These are phyloP conservation scores for Picea abies DNA, from an alignment of 83 land plant genomes.

Conservation along the genomic window DNA sequence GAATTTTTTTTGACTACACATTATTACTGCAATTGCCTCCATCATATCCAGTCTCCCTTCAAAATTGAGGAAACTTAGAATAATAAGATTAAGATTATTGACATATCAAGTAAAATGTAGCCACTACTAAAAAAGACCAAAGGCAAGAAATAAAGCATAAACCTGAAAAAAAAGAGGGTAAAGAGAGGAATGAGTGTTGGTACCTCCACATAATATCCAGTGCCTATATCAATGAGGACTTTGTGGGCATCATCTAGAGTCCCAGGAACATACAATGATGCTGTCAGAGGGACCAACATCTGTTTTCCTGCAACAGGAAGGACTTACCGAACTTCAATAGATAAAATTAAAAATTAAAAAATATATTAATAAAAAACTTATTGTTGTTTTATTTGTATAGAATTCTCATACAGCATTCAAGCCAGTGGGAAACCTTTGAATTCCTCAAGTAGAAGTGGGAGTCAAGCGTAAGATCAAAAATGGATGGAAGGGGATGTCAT, in stretches of 20 bases:
- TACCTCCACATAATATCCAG: slow-evolving; percentile 98
- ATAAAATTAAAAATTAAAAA: neutral
- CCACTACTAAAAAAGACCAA: neutral
- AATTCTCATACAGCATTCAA: neutral
- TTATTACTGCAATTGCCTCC: too few relatives aligned
- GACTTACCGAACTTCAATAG: too few relatives aligned
- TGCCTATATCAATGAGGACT: slow-evolving; percentile 95
- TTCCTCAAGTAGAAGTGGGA: neutral
- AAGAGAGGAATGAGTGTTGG: neutral
- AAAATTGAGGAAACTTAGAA: too few relatives aligned
- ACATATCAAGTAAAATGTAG: too few relatives aligned
- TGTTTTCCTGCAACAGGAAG: slow-evolving; percentile 69
- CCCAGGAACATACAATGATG: slow-evolving; percentile 97
- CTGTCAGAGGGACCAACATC: slow-evolving; percentile 95
- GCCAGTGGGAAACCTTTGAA: too few relatives aligned
- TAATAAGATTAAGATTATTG: too few relatives aligned
- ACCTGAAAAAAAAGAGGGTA: neutral
- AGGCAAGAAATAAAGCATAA: neutral
- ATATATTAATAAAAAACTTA: too few relatives aligned
- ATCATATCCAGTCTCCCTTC: too few relatives aligned
- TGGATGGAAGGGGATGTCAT: neutral
- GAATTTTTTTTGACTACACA: too few relatives aligned
- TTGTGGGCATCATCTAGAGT: slow-evolving; percentile 74
- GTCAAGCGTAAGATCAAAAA: neutral
- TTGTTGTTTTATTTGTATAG: neutral